These are phyloP conservation scores for Gossypium thurberi DNA, from an alignment of 345 rosid genomes.

Conservation along the genomic window DNA sequence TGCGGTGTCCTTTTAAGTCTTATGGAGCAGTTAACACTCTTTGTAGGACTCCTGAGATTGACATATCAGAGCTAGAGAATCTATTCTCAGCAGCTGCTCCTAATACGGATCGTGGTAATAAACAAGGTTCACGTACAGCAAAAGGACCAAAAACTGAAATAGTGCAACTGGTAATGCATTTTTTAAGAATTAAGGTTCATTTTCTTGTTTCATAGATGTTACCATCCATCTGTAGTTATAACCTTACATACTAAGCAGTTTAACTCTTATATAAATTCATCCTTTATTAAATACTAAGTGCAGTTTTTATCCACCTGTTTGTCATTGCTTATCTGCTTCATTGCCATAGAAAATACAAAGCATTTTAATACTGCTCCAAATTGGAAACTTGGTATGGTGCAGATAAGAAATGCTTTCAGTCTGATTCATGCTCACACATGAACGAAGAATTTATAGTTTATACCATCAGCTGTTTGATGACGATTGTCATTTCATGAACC, in stretches of 20 bases:
- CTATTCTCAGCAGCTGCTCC: slow-evolving; percentile 77
- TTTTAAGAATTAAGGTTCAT: neutral
- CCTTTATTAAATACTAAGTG: neutral
- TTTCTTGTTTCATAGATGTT: neutral
- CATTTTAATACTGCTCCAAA: neutral
- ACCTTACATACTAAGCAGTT: neutral
- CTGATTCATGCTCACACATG: neutral
- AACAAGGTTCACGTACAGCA: slow-evolving; percentile 33
- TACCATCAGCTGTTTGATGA: neutral
- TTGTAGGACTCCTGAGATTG: slow-evolving; percentile 88
- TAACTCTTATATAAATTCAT: neutral
- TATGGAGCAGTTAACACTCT: neutral
- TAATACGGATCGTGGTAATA: slow-evolving; percentile 45
- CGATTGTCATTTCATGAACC: neutral
- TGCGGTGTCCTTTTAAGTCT: neutral
- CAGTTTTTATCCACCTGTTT: neutral
- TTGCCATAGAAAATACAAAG: neutral
- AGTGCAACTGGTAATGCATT: slow-evolving; percentile 78
- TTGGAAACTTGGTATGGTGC: neutral
- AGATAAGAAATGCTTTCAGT: slow-evolving; percentile 6
- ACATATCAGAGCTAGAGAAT: slow-evolving; percentile 87
- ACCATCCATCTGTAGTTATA: neutral
- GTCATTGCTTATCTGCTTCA: neutral
- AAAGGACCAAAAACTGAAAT: slow-evolving; percentile 65
- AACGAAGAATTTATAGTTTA: neutral